Conservation (phyloP, 768 basidiomycete genomes). For the Nidularia pulvinata region DNA sequence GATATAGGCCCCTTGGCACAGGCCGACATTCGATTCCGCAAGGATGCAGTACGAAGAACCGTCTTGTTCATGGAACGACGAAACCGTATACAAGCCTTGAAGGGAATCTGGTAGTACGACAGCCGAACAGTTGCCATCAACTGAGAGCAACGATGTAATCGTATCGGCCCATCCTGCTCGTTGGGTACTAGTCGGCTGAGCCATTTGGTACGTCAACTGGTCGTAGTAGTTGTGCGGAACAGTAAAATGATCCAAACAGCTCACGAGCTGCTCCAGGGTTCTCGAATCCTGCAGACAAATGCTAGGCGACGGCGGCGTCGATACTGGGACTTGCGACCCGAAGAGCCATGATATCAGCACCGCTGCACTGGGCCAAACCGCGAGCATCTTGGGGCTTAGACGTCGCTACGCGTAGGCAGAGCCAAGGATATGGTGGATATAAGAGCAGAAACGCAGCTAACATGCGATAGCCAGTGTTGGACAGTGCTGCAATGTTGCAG, state of each 20-base stretch:
- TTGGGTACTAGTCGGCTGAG: constrained; percentile 14
- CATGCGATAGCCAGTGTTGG: too few species aligned
- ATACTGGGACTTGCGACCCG: too few species aligned
- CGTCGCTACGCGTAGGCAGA: too few species aligned
- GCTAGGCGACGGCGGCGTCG: constrained; percentile 26
- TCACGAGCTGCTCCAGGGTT: constrained; percentile 16
- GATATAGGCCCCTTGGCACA: constrained; percentile 9
- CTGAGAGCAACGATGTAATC: constrained; percentile 8
- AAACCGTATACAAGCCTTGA: constrained; percentile 10
- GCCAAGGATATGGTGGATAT: too few species aligned
- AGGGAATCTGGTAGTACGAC: constrained; percentile 9
- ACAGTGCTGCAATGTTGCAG: too few species aligned
- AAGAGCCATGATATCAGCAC: too few species aligned
- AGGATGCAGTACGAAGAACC: constrained; percentile 13
- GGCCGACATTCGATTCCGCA: constrained; percentile 9
- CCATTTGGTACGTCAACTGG: constrained; percentile 8
- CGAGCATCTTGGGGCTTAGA: too few species aligned
- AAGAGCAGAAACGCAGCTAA: too few species aligned
- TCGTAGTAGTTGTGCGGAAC: constrained; percentile 14
- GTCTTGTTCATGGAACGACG: constrained; percentile 2
- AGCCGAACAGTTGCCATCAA: constrained; percentile 10
- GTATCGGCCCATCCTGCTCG: constrained; percentile 11
- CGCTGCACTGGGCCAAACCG: too few species aligned
- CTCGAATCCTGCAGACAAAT: constrained; percentile 33
- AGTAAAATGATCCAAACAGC: constrained; percentile 25